These are phyloP conservation scores for Scheffersomyces stipitis DNA, from an alignment of 805 yeast genomes.

Conservation along the genomic window DNA sequence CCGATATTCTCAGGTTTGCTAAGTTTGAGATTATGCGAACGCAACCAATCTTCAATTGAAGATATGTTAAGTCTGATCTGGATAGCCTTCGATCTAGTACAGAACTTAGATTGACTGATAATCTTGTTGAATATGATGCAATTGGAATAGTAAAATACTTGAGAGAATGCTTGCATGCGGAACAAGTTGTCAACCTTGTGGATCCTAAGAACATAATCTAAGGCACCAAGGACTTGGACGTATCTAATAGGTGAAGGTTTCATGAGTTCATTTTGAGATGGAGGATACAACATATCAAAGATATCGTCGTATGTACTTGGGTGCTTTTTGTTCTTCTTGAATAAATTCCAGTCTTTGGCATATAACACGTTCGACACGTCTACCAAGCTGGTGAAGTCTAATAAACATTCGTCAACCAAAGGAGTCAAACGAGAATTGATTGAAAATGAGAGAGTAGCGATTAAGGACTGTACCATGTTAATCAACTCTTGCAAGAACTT, in stretches of 20 bases:
- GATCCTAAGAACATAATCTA: constrained; percentile 78
- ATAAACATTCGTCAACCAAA: constrained; percentile 62
- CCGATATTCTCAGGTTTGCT: constrained; percentile 33
- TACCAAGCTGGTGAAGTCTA: constrained; percentile 79
- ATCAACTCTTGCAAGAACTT: constrained; percentile 58
- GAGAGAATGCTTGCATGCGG: constrained; percentile 75
- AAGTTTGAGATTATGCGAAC: constrained; percentile 58
- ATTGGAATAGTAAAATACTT: constrained; percentile 77
- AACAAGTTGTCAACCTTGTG: constrained; percentile 78
- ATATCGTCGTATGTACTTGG: constrained; percentile 70
- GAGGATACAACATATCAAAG: constrained; percentile 77
- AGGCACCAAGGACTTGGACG: constrained; percentile 84
- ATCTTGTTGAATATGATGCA: constrained; percentile 71
- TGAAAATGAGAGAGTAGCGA: constrained; percentile 65
- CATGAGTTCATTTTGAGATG: constrained; percentile 73
- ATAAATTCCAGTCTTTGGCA: constrained; percentile 64
- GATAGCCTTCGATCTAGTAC: constrained; percentile 81
- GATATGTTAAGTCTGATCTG: constrained; percentile 87
- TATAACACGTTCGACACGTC: constrained; percentile 76
- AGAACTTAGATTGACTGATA: constrained; percentile 62
- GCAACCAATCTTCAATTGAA: constrained; percentile 89
- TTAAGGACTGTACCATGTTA: constrained; percentile 55
- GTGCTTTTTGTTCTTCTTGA: constrained; percentile 43
- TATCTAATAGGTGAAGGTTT: constrained; percentile 87
- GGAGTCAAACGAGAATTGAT: constrained; percentile 59